These are phyloP conservation scores for Kuraishia capsulata DNA, from an alignment of 805 yeast species.

Conservation along the genomic window DNA sequence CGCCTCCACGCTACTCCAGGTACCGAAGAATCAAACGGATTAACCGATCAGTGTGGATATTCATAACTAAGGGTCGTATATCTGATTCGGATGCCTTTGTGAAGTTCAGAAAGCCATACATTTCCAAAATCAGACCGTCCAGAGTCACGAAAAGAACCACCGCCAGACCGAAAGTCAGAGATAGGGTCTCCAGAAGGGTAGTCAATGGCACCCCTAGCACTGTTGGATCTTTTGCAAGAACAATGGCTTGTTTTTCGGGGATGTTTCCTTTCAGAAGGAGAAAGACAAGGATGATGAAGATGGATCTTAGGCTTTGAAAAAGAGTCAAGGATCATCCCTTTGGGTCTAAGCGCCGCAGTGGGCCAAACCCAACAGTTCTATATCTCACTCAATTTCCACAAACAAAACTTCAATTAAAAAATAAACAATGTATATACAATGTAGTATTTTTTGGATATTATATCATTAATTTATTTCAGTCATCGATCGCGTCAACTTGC, in stretches of 20 bases:
- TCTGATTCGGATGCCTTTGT: conserved; percentile 23
- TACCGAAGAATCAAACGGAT: conserved; percentile 21
- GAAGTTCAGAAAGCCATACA: conserved; percentile 4
- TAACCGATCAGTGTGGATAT: conserved; percentile 19
- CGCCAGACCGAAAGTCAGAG: conserved; percentile 3
- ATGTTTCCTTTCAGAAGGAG: neutral
- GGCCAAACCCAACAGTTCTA: no score
- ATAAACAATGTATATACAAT: no score
- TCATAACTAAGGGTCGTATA: conserved; percentile 23
- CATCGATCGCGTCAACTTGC: no score
- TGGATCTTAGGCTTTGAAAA: neutral
- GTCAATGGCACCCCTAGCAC: neutral
- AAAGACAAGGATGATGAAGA: neutral
- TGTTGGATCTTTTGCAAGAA: neutral
- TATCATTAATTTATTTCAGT: no score
- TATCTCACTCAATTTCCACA: no score
- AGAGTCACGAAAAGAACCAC: conserved; percentile 13
- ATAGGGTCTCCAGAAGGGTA: conserved; percentile 1
- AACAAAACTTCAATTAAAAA: no score
- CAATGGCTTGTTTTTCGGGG: neutral
- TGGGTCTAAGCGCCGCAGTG: no score
- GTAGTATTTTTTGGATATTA: no score
- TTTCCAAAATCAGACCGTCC: conserved; percentile 21
- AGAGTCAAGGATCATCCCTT: no score
- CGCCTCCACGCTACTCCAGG: conserved; percentile 26